Evolutionary conservation across 495 filamentous ascomycete species (phyloP).

Genomic region (Podospora sp.): DNA sequence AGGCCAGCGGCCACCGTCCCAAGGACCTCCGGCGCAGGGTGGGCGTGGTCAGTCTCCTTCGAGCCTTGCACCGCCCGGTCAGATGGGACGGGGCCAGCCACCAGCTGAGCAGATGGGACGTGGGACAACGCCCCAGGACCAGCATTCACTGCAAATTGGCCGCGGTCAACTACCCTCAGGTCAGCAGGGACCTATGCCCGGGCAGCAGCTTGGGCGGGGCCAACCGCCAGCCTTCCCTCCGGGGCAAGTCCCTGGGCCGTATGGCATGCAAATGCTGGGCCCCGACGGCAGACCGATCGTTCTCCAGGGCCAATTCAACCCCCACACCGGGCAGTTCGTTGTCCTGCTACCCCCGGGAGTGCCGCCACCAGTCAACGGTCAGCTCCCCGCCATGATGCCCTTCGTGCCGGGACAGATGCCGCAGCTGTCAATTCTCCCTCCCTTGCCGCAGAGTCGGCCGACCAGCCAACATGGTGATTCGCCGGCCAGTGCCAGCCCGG

Average conservation of each 20-base stretch:
- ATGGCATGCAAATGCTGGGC: constrained; percentile 29
- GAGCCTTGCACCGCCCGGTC: constrained; percentile 1
- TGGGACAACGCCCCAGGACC: not conserved
- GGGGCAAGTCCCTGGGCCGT: constrained; percentile 24
- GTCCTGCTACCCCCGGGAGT: constrained; percentile 10
- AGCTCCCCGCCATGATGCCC: constrained; percentile 4
- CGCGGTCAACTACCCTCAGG: constrained; percentile 2
- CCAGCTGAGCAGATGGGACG: not conserved
- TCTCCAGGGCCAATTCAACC: constrained; percentile 27
- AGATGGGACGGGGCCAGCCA: constrained; percentile 2
- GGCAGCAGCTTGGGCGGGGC: constrained; percentile 14
- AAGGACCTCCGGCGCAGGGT: not conserved
- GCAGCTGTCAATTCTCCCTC: constrained; percentile 9
- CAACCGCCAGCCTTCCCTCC: constrained; percentile 13
- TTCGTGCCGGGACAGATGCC: constrained; percentile 19
- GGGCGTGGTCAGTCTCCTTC: constrained; percentile 1
- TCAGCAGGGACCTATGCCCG: not conserved
- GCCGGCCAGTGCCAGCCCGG: constrained; percentile 3
- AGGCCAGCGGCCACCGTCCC: not conserved
- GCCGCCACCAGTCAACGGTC: not conserved
- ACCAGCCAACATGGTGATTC: constrained; percentile 11
- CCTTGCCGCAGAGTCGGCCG: constrained; percentile 5
- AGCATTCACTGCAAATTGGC: too few species aligned
- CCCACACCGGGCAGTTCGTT: constrained; percentile 20
- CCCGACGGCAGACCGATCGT: constrained; percentile 32